phyloP scores from a whole-genome alignment of 768 basidiomycete species.

The Serpula lacrymans region DNA sequence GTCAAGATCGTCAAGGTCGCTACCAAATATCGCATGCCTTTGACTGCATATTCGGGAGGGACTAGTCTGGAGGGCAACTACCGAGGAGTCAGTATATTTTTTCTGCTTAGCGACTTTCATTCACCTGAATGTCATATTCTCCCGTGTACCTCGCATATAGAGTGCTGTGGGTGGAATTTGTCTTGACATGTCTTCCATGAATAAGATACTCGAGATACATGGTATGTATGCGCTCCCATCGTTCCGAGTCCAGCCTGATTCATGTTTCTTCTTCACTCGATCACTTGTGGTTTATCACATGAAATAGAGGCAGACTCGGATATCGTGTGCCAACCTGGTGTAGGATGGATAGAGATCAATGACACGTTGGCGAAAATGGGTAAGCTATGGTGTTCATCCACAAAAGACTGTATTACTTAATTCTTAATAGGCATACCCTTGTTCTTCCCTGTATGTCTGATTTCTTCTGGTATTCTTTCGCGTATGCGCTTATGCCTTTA shows the following conservation, averaged over 20 bases:
- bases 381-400: too few relatives aligned
- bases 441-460: slow-evolving; percentile 69
- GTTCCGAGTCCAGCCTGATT: not conserved
- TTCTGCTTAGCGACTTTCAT: not conserved
- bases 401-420: not conserved
- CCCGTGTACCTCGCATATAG: slow-evolving; percentile 10
- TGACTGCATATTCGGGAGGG: slow-evolving; percentile 77
- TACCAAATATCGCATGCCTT: slow-evolving; percentile 69
- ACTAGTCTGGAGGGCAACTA: slow-evolving; percentile 82
- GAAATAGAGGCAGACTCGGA: slow-evolving; percentile 63
- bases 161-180: slow-evolving; percentile 61
- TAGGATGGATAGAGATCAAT: slow-evolving; percentile 71
- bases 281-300: too few relatives aligned
- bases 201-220: slow-evolving; percentile 71
- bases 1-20: slow-evolving; percentile 75
- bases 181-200: slow-evolving; percentile 76
- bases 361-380: slow-evolving; percentile 62
- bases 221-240: slow-evolving; percentile 35
- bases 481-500: not conserved
- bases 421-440: slow-evolving; percentile 58
- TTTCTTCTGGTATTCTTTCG: not conserved
- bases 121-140: slow-evolving; percentile 1
- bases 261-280: not conserved
- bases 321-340: slow-evolving; percentile 71
- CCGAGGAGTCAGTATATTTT: slow-evolving; percentile 45